phyloP scores from a whole-genome alignment of 805 yeast genomes.

The Yarrowia keelungensis region DNA sequence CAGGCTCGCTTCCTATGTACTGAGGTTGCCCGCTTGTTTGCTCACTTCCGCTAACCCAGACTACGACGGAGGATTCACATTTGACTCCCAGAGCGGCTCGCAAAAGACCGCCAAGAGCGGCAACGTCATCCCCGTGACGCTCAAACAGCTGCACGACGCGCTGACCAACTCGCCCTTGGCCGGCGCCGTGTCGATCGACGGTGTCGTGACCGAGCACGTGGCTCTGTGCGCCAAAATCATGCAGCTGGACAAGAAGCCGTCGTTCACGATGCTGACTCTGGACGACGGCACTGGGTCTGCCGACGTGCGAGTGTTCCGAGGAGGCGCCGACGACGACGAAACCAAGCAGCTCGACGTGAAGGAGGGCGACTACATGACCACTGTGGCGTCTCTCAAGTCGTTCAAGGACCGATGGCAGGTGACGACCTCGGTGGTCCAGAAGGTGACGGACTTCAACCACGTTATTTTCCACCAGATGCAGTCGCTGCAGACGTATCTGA shows the following conservation, averaged over 20 bases:
- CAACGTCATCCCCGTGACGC: conserved; percentile 61
- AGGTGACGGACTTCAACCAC: conserved; percentile 63
- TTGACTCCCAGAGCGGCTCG: conserved; percentile 30
- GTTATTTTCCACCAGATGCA: conserved; percentile 66
- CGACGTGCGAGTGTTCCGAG: conserved; percentile 61
- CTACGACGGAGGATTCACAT: conserved; percentile 40
- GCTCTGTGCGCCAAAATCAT: conserved; percentile 66
- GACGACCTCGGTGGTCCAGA: conserved; percentile 51
- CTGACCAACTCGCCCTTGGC: conserved; percentile 61
- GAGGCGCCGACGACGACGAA: conserved; percentile 46
- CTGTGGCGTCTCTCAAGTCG: conserved; percentile 56
- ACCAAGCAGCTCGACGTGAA: conserved; percentile 49
- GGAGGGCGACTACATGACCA: conserved; percentile 57
- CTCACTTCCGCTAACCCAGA: conserved; percentile 23
- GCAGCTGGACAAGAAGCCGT: conserved; percentile 52
- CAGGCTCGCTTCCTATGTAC: neutral
- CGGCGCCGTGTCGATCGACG: conserved; percentile 61
- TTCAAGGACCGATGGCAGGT: conserved; percentile 61
- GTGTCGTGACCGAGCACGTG: conserved; percentile 60
- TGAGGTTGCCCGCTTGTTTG: too few relatives aligned
- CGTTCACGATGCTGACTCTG: conserved; percentile 57
- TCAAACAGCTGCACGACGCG: conserved; percentile 65
- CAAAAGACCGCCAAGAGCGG: conserved; percentile 23
- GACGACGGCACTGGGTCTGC: conserved; percentile 74
- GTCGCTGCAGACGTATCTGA: conserved; percentile 54